These are phyloP conservation scores for Aureobasidium sp. DNA, from an alignment of 2,329 filamentous ascomycete genomes.

Conservation along the genomic window DNA sequence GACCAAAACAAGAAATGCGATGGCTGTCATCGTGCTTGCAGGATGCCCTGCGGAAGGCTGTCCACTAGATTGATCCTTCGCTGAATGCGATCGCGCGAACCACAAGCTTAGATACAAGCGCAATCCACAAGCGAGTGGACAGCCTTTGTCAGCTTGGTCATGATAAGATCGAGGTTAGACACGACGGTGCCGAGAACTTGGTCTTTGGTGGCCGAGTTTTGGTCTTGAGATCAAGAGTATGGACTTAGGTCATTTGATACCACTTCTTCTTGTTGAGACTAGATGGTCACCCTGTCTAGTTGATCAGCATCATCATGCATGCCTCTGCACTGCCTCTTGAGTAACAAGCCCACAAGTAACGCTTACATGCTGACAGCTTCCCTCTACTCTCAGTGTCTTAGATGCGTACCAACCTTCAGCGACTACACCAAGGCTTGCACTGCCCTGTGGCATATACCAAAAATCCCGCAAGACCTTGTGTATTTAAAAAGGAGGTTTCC, in stretches of 20 bases:
- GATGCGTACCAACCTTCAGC: neutral
- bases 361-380: neutral
- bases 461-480: constrained; percentile 1
- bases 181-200: neutral
- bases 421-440: neutral
- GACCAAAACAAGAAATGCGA: neutral
- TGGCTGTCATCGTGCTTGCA: neutral
- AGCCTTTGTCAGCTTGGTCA: neutral
- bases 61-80: constrained; percentile 6
- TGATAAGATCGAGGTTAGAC: neutral
- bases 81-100: neutral
- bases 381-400: neutral
- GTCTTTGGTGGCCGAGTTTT: neutral
- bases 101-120: neutral
- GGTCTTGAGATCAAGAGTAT: neutral
- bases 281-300: neutral
- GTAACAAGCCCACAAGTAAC: neutral
- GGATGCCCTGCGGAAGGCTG: neutral
- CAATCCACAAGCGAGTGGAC: neutral
- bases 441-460: constrained; percentile 9
- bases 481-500: neutral
- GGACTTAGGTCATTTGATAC: neutral
- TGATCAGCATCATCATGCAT: neutral
- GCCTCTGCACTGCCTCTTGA: neutral
- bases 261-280: neutral